phyloP scores from a whole-genome alignment of 2,329 filamentous ascomycete genomes.

The Fusarium domesticum region DNA sequence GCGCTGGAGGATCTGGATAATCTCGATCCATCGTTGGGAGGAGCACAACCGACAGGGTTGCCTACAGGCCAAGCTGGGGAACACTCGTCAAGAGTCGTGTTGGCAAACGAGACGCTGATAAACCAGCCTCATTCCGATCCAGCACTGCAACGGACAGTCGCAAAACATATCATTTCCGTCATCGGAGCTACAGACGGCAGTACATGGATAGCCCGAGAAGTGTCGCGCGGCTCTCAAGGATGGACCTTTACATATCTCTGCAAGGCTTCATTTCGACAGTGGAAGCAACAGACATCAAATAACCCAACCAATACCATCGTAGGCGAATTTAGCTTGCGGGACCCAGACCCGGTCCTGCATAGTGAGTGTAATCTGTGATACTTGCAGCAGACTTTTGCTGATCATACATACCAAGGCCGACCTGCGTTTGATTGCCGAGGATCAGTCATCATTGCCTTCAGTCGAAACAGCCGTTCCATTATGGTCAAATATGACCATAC shows the following conservation, averaged over 20 bases:
- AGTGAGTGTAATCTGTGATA: constrained; percentile 35
- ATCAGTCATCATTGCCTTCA: constrained; percentile 48
- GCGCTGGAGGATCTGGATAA: constrained; percentile 31
- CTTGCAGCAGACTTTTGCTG: background rate
- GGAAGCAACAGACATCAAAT: constrained; percentile 48
- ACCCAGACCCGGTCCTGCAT: constrained; percentile 44
- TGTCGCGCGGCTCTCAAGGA: constrained; percentile 45
- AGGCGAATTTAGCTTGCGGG: constrained; percentile 48
- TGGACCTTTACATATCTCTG: constrained; percentile 56
- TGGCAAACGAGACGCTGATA: constrained; percentile 44
- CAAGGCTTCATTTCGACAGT: constrained; percentile 50
- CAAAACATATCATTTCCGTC: constrained; percentile 45
- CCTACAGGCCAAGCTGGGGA: constrained; percentile 10
- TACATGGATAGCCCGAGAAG: constrained; percentile 46
- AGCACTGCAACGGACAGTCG: constrained; percentile 46
- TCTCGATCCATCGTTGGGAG: constrained; percentile 37
- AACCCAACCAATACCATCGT: constrained; percentile 40
- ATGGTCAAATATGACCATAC: constrained; percentile 56
- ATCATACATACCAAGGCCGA: constrained; percentile 38
- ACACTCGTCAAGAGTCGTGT: constrained; percentile 39
- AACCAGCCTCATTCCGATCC: constrained; percentile 50
- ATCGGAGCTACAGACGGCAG: constrained; percentile 48
- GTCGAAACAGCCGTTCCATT: constrained; percentile 45
- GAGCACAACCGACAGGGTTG: constrained; percentile 19
- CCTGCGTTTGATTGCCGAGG: constrained; percentile 60